Evolutionary conservation across 208 protist species (phyloP).

Genomic region (Spongospora subterranea): DNA sequence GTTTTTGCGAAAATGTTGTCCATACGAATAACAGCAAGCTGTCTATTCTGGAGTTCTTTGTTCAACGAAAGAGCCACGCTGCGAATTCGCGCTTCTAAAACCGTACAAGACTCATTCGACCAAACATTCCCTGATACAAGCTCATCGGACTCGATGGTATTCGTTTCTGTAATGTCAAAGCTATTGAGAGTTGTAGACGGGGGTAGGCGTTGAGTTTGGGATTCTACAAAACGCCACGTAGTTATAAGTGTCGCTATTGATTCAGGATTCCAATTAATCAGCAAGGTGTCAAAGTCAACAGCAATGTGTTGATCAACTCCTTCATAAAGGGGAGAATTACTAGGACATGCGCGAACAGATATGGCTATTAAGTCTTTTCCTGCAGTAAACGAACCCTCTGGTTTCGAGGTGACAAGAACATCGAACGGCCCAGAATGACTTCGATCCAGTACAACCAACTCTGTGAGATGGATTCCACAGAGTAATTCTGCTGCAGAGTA

Average conservation of each 20-base stretch:
- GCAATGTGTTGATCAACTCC: background rate
- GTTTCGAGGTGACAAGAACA: background rate
- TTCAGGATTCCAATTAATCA: constrained; percentile 44
- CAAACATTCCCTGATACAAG: too few species aligned
- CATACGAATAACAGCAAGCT: background rate
- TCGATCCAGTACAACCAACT: background rate
- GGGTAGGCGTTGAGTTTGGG: background rate
- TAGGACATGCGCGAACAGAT: background rate
- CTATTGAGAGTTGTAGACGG: too few species aligned
- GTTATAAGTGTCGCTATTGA: background rate
- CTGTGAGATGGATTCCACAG: background rate
- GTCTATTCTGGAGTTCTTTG: background rate
- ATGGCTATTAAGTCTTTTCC: background rate
- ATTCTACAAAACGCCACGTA: background rate
- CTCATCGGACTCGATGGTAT: too few species aligned
- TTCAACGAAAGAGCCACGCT: background rate
- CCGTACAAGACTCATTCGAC: background rate
- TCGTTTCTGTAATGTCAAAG: too few species aligned
- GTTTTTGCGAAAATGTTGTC: background rate
- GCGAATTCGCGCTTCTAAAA: background rate
- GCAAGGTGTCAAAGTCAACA: constrained; percentile 1
- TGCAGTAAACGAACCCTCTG: background rate
- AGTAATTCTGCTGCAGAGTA: background rate
- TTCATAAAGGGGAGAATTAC: background rate
- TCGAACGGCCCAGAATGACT: background rate